These are phyloP conservation scores for Talinum fruticosum DNA, from an alignment of 148 eudicot species.

Conservation along the genomic window DNA sequence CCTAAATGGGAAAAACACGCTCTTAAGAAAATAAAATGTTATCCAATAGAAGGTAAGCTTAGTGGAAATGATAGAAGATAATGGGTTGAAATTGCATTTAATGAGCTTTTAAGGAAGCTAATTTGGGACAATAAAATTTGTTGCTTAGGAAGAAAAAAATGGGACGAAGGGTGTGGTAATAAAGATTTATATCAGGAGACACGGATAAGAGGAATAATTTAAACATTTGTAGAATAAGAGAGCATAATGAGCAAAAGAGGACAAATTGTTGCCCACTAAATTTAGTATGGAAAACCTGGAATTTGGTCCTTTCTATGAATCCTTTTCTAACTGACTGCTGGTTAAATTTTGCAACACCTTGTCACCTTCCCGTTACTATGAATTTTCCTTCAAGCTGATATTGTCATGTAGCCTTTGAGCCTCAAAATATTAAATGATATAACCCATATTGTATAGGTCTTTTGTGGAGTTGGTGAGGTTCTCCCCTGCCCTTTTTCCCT, in stretches of 20 bases:
- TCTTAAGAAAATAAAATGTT: too few relatives aligned
- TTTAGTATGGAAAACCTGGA: neutral
- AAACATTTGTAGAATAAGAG: neutral
- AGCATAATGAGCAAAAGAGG: neutral
- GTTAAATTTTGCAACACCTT: neutral
- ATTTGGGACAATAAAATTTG: too few relatives aligned
- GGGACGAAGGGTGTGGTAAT: too few relatives aligned
- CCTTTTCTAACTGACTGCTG: neutral
- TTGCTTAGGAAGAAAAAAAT: too few relatives aligned
- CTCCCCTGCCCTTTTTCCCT: neutral
- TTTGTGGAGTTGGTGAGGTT: neutral
- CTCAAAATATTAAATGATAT: too few relatives aligned
- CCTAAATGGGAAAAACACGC: too few relatives aligned
- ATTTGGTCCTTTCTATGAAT: neutral
- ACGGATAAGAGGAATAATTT: neutral
- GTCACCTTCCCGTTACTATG: neutral
- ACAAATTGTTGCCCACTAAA: neutral
- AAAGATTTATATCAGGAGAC: neutral
- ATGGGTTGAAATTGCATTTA: too few relatives aligned
- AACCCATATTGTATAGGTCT: neutral
- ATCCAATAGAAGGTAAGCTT: too few relatives aligned
- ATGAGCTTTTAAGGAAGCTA: too few relatives aligned
- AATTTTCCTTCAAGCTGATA: too few relatives aligned
- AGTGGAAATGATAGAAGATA: too few relatives aligned
- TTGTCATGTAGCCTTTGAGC: neutral